Evolutionary conservation across 129 eudicot species (phyloP), one percentile per base, ranked within the genome.

Genomic region (Helichrysum umbraculigerum): DNA sequence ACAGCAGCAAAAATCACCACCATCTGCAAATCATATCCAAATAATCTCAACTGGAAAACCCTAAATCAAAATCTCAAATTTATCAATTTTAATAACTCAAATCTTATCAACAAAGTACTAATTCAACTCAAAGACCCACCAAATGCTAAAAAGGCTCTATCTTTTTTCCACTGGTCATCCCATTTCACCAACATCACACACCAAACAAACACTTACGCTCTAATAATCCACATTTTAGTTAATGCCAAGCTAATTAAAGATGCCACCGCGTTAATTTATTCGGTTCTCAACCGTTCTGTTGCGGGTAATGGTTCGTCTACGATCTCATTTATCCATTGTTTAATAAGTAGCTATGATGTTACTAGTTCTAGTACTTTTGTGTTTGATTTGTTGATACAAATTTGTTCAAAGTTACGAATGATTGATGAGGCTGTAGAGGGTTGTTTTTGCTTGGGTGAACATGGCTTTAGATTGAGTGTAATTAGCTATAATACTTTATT

Each of bases 121-220:
- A 73, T 88, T 32, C 87, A 87, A 32, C 88, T 93, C 76, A 88
- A 93, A 80, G 83, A 87, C 63, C 96, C 97, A 57, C 65, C 52
- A 14, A 75, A 87, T 73, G 93, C 92, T 4, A 86, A 86, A 74
- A 75, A 73, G 9, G 98, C 97, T 5, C 74, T 90, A 14, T 81
- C 68, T 7, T 93, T 93, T 72, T 93, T 93, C 82, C 98, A 93
- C 68, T 88, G 97, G 98, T 85, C 95, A 39, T 82, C 98, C 2
- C 82, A 84, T 37, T 68, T 75, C 69, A 72, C 68, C 82, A 82
- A 84, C 12, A 61, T 59, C 69, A 62, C 78, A 62, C 98, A 93
- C 81, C 76, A 74, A 41, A 68, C 85, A 68, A 77, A 72, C 20
- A 77, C 68, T 4, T 90, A 93, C 71, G 85, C 93, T 69, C 78